A percentile compares a stretch with the other conserved stretches of the same genome.
These are phyloP conservation scores for Magnaporthiopsis incrustans DNA, from an alignment of 2,329 filamentous ascomycete species.

Conservation along the genomic window DNA sequence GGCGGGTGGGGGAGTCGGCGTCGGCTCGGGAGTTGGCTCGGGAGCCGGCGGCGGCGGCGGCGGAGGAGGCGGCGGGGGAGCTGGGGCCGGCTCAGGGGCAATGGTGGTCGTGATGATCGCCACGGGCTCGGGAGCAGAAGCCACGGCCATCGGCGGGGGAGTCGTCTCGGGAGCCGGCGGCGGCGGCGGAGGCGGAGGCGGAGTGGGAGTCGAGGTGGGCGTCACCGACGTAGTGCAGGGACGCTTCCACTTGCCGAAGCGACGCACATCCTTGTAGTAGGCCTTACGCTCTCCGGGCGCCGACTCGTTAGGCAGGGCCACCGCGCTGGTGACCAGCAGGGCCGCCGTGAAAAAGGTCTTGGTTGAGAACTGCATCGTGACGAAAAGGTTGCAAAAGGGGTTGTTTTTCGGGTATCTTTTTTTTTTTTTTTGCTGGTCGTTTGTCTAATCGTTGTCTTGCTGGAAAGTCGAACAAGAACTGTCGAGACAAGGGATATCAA, in stretches of 20 bases:
- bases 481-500: constrained; percentile 2
- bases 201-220: neutral
- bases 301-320: neutral
- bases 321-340: constrained; percentile 2
- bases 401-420: neutral
- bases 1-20: neutral
- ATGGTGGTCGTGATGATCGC: neutral
- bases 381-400: neutral
- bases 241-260: neutral
- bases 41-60: neutral
- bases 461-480: neutral
- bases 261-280: neutral
- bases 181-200: neutral
- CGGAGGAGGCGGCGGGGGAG: neutral
- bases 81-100: neutral
- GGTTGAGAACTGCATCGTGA: constrained; percentile 5
- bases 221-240: neutral
- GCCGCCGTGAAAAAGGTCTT: constrained; percentile 2
- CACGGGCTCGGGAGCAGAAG: neutral
- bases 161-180: neutral
- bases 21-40: neutral
- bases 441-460: neutral
- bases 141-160: neutral
- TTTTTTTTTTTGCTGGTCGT: neutral
- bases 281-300: neutral